Evolutionary conservation across 345 rosid species (phyloP).

Genomic region (Salix viminalis): DNA sequence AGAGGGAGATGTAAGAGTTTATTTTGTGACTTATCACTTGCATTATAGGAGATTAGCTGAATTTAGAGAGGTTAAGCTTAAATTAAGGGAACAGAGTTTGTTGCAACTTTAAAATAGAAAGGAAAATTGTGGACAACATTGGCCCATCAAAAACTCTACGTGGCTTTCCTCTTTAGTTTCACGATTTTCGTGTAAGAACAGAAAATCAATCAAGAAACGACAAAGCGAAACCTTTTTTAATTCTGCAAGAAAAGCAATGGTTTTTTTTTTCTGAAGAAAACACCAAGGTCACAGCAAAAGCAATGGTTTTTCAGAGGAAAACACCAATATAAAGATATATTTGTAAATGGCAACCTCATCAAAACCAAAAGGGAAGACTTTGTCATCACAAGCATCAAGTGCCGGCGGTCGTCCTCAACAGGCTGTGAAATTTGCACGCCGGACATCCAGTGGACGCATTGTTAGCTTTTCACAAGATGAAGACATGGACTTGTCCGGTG

Average conservation of each 20-base stretch:
- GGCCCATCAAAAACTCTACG: conserved; percentile 5
- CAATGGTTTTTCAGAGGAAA: not conserved
- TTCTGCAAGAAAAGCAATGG: not conserved
- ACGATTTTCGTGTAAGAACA: not conserved
- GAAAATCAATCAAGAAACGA: not conserved
- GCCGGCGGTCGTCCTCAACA: conserved; percentile 51
- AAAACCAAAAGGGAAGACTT: conserved; percentile 34
- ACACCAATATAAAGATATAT: not conserved
- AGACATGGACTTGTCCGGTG: conserved; percentile 64
- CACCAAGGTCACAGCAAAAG: not conserved
- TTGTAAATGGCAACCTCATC: conserved; percentile 31
- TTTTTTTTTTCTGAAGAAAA: not conserved
- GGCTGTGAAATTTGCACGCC: conserved; percentile 54
- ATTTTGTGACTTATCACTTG: not conserved
- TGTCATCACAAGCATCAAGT: conserved; percentile 39
- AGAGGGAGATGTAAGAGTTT: not conserved
- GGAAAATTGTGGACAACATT: conserved; percentile 12
- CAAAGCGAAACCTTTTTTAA: not conserved
- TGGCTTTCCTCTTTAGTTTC: conserved; percentile 1
- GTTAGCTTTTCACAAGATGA: conserved; percentile 71
- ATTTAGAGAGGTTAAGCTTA: conserved; percentile 32
- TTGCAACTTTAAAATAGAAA: conserved; percentile 21
- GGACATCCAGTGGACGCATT: conserved; percentile 66
- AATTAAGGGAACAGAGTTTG: conserved; percentile 33
- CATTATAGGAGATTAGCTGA: not conserved